Evolutionary conservation across 768 basidiomycete genomes (phyloP), one percentile per base, ranked within the genome.

Genomic region (Boletellus emodensis): DNA sequence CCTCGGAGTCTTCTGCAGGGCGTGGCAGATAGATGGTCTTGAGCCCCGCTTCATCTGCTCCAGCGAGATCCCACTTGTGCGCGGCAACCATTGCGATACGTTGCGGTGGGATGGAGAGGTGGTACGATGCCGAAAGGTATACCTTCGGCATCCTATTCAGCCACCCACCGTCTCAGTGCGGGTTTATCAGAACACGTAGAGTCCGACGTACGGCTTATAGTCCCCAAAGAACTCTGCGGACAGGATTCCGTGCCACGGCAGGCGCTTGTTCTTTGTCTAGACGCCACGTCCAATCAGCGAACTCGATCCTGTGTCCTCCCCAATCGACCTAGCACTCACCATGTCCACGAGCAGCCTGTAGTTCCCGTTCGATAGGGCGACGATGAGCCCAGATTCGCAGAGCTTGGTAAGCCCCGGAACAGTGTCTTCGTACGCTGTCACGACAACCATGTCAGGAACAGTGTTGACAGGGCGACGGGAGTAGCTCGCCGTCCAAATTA

Each of bases 181-280:
- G 7, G 11, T 3, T 39, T 22, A 26, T 30, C 28, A 49, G 28
- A 8, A 14, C 8, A 7, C 2, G 14, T 14, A 7, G 22, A 32
- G 26, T n/a, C 7, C 24, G 6, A 66, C 80, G 35, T 39, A 85
- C 84, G 85, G 82, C 60, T 87, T 87, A 71, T 78, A 86, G 0
- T 77, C 75, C 9, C 72, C 70, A 43, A 85, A 81, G 15, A 86
- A 66, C 48, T 84, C 82, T 1, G 76, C 69, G 1, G 83, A 83
- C 48, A 87, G 75, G 18, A 87, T 65, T 1, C 72, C 71, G 49
- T 86, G 83, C 84, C 82, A 85, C 0, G 84, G 83, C 4, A 86
- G 66, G 15, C 75, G 69, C 3, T 81, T 78, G 48, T 78, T 65
- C 64, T 81, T 85, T 1, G 85, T 83, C 84, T 85, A 15, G 1